Conservation (phyloP, 805 yeast species). For the Saccharomycopsis babjevae region DNA sequence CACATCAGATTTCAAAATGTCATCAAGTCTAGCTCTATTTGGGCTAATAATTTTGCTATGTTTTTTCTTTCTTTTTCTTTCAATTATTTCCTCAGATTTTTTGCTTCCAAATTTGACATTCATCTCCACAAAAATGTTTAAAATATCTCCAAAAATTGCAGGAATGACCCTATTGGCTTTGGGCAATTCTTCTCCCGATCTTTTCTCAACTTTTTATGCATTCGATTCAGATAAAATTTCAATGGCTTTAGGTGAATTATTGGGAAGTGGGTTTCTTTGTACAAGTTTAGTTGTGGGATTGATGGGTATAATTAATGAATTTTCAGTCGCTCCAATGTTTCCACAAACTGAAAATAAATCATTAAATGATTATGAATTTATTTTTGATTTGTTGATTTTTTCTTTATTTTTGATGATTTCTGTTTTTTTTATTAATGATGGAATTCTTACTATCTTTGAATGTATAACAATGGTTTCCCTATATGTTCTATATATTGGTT, state of each 20-base stretch:
- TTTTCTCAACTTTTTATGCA: constrained; percentile 75
- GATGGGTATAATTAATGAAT: constrained; percentile 61
- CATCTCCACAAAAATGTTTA: constrained; percentile 43
- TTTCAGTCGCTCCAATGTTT: constrained; percentile 31
- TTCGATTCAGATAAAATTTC: constrained; percentile 59
- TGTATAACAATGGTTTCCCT: constrained; percentile 6
- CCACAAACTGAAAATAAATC: not conserved
- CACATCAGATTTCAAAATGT: not conserved
- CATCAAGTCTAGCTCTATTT: not conserved
- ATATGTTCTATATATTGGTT: constrained; percentile 5
- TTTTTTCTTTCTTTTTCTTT: constrained; percentile 51
- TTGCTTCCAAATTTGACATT: constrained; percentile 68
- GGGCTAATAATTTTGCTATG: constrained; percentile 12
- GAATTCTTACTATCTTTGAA: constrained; percentile 9
- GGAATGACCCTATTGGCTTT: constrained; percentile 83
- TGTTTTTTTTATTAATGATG: constrained; percentile 15
- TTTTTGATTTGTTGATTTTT: constrained; percentile 20
- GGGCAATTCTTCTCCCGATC: constrained; percentile 90
- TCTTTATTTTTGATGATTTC: constrained; percentile 17
- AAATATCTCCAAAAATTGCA: constrained; percentile 64
- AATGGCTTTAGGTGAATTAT: constrained; percentile 77
- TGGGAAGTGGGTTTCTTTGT: constrained; percentile 82
- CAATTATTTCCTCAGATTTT: constrained; percentile 71
- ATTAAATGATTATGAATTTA: constrained; percentile 19
- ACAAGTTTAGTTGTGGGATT: constrained; percentile 71